Evolutionary conservation across 805 yeast species (phyloP).

Genomic region (Wickerhamomyces xylosicus): DNA sequence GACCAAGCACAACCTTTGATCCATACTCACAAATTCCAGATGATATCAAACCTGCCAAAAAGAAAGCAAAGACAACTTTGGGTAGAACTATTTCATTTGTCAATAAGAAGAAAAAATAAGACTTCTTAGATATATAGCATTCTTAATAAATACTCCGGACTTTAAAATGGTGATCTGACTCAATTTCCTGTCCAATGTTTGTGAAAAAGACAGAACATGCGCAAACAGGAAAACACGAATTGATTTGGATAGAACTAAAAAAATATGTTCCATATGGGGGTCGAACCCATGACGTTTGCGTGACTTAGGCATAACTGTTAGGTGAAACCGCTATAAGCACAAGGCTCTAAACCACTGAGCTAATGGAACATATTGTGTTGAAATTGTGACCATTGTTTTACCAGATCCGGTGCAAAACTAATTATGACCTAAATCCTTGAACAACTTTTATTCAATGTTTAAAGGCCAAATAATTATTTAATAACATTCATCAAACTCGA

Average conservation of each 20-base stretch:
- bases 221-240: no score
- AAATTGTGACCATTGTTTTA: no score
- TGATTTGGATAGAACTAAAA: background rate
- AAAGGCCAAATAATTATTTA: no score
- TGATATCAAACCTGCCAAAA: slow-evolving; percentile 40
- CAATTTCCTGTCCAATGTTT: no score
- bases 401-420: no score
- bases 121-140: background rate
- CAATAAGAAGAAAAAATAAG: slow-evolving; percentile 10
- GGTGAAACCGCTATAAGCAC: slow-evolving; percentile 1
- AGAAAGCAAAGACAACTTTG: slow-evolving; percentile 10
- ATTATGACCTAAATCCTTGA: no score
- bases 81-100: slow-evolving; percentile 17
- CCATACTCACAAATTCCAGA: slow-evolving; percentile 42
- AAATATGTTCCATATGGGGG: slow-evolving; percentile 1
- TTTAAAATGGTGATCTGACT: no score
- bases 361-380: background rate
- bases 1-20: slow-evolving; percentile 33
- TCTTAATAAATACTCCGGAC: no score
- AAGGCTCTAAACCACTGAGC: slow-evolving; percentile 1
- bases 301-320: slow-evolving; percentile 1
- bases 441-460: no score
- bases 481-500: no score
- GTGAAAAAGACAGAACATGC: no score
- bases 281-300: slow-evolving; percentile 1